A percentile compares a stretch with the other conserved stretches of the same genome.
phyloP scores from a whole-genome alignment of 306 rosid species.

The Macrotyloma uniflorum region DNA sequence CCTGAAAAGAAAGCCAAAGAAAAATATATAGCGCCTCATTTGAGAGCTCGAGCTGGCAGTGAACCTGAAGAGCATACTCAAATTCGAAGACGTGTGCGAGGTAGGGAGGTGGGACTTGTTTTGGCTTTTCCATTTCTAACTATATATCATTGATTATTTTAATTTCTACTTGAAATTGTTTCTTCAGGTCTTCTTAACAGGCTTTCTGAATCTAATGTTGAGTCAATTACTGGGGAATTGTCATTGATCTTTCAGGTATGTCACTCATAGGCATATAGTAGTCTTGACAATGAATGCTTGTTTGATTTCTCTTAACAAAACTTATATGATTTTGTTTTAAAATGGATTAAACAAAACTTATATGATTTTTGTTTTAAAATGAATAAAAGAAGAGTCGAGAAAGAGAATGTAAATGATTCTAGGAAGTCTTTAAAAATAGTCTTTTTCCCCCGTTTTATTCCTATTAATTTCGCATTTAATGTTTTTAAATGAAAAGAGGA shows the following conservation, averaged over 20 bases:
- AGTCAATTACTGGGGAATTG: constrained; percentile 72
- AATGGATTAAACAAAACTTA: not conserved
- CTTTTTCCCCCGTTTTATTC: not conserved
- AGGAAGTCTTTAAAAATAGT: not conserved
- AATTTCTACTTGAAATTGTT: constrained; percentile 30
- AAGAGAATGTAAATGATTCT: not conserved
- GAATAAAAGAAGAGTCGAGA: not conserved
- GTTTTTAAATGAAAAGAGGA: not conserved
- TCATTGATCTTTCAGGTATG: constrained; percentile 59
- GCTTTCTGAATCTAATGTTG: constrained; percentile 73
- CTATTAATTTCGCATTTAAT: not conserved
- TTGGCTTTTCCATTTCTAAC: constrained; percentile 11
- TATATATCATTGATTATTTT: constrained; percentile 9
- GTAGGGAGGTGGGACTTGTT: constrained; percentile 40
- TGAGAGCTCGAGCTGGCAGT: constrained; percentile 68
- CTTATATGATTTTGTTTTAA: not conserved
- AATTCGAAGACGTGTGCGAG: constrained; percentile 65
- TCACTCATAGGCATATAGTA: not conserved
- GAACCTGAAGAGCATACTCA: constrained; percentile 76
- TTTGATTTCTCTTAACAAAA: not conserved
- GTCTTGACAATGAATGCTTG: constrained; percentile 10
- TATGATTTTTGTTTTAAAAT: constrained; percentile 3
- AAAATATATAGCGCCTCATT: constrained; percentile 77
- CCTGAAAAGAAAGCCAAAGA: constrained; percentile 37
- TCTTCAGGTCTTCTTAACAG: constrained; percentile 70